Percentiles rank a stretch among this genome's conserved stretches.
phyloP scores from a whole-genome alignment of 2,329 filamentous ascomycete species.

The Cladorrhinum sp. region DNA sequence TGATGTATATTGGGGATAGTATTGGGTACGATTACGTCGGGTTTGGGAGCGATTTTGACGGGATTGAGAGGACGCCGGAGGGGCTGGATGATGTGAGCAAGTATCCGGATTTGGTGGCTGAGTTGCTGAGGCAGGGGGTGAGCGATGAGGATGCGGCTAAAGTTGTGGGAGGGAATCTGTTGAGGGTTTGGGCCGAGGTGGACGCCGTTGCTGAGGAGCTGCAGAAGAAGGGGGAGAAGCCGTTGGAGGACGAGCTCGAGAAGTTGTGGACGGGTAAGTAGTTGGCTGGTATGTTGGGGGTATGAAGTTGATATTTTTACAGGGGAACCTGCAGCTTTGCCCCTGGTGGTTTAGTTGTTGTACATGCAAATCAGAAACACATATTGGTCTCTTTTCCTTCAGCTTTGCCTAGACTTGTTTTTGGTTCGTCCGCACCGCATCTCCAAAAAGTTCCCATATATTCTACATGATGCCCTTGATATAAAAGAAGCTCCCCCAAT shows the following conservation, averaged over 20 bases:
- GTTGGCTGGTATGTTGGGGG: background rate
- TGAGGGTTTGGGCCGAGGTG: constrained; percentile 80
- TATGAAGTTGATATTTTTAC: background rate
- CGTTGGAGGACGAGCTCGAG: constrained; percentile 52
- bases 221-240: constrained; percentile 53
- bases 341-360: too few species aligned
- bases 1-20: constrained; percentile 74
- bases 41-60: constrained; percentile 87
- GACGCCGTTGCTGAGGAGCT: constrained; percentile 68
- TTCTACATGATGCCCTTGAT: constrained; percentile 10
- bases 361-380: background rate
- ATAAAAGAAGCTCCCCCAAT: too few species aligned
- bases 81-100: constrained; percentile 84
- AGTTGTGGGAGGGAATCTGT: constrained; percentile 73
- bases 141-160: constrained; percentile 71
- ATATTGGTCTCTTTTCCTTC: background rate
- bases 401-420: too few species aligned
- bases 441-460: background rate
- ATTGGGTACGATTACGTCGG: constrained; percentile 89
- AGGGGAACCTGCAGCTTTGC: too few species aligned
- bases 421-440: background rate
- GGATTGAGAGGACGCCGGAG: constrained; percentile 60
- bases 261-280: background rate
- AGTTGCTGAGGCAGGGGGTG: constrained; percentile 70
- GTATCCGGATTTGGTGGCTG: constrained; percentile 74